Percentiles rank a stretch among this genome's conserved stretches.
phyloP scores from a whole-genome alignment of 306 rosid genomes.

The Trifolium subterraneum region DNA sequence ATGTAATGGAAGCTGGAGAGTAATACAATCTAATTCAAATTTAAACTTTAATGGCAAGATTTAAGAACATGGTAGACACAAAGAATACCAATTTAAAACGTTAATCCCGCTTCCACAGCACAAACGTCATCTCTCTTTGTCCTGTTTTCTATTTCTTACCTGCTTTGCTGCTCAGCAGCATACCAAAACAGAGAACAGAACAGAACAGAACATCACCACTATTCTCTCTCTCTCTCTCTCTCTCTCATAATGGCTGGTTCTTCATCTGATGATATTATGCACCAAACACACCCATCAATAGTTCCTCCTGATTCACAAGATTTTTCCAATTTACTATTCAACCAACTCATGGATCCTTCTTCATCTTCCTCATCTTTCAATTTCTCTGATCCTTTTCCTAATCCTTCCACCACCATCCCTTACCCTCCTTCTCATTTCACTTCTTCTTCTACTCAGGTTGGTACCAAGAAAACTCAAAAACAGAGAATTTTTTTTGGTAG shows the following conservation, averaged over 20 bases:
- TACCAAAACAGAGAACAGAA: not conserved
- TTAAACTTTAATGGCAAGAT: conserved; percentile 16
- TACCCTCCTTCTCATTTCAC: conserved; percentile 23
- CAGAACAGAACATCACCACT: not conserved
- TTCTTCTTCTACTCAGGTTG: conserved; percentile 35
- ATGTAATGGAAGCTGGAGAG: conserved; percentile 46
- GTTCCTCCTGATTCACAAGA: conserved; percentile 59
- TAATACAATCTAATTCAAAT: conserved; percentile 18
- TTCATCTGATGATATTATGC: not conserved
- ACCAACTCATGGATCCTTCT: conserved; percentile 54
- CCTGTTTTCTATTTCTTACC: conserved; percentile 5
- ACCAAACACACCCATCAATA: conserved; percentile 40
- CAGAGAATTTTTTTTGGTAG: not conserved
- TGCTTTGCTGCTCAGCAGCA: conserved; percentile 15
- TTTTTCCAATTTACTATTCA: conserved; percentile 58
- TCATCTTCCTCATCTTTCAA: conserved; percentile 40
- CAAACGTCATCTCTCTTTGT: conserved; percentile 7
- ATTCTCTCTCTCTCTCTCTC: conserved; percentile 35
- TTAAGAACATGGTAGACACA: conserved; percentile 21
- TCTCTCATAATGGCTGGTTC: conserved; percentile 22
- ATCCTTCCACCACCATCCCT: conserved; percentile 18
- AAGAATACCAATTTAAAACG: conserved; percentile 31
- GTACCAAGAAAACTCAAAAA: not conserved
- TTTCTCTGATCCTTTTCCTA: conserved; percentile 49
- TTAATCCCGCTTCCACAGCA: conserved; percentile 40